Evolutionary conservation across 1,284 basidiomycete genomes (phyloP), one percentile per base, ranked within the genome.

Genomic region (Psilocybe mexicana): DNA sequence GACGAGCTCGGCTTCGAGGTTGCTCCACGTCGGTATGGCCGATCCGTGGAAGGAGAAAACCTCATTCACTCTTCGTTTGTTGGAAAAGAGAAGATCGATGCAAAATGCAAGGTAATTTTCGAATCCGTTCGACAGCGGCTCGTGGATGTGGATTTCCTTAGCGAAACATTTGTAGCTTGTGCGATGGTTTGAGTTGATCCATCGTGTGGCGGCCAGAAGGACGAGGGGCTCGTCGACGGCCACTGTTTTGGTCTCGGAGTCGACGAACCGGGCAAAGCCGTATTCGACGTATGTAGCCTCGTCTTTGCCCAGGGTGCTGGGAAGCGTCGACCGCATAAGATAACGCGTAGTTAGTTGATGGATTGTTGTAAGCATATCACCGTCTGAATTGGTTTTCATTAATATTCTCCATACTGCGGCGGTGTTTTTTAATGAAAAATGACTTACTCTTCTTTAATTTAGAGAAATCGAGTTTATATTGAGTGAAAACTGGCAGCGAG

Each of bases 71-170:
- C 60, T 64, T 12, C 67, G 69, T 12, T 61, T 58, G 35, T 59
- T 43, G 1, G 71, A 68, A 52, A 77, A 76, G 10, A 73, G 60
- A 44, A 73, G 65, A 56, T 72, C 69, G 23, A 78, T 62, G 46
- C 74, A 76, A 60, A 74, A 76, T 4, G 71, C 72, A 11, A 78
- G 60, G 49, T 74, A 77, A 55, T 76, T 76, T 60, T 77, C 76
- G 55, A 76, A 77, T 3, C 76, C 76, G 42, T 77, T 77, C 2
- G 69, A 74, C 8, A 55, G 47, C 12, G 63, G 59, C 3, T 70
- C 68, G 47, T 73, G 70, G 0, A 58, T 30, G 24, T 64, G 61
- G 46, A 75, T 75, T 35, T 71, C 66, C 25, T 70, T 72, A 3
- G 73, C 71, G 47, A 76, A 73, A 56, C 68, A 65, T 52, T 72